Evolutionary conservation across 352 stramenopile species (phyloP), one percentile per base, ranked within the genome.

Genomic region (Thalassiosira pacifica): DNA sequence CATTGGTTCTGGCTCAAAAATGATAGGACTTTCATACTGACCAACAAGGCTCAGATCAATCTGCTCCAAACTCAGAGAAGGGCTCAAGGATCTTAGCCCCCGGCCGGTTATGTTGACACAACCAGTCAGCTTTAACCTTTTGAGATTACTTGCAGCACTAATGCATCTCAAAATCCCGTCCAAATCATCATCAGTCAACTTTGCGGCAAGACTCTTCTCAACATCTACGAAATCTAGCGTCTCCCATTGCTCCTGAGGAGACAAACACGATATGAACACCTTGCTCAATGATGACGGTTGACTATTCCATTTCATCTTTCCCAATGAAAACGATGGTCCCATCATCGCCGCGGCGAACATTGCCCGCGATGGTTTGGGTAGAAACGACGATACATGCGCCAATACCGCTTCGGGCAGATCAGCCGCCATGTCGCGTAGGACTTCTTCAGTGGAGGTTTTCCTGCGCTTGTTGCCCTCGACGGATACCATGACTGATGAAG

Each of bases 141-240:
- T 73, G 19, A 78, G 37, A 5, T 63, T 69, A 26, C 65, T 48
- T n/a, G 40, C 59, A 29, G 76, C 76, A 53, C 63, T 26, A n/a
- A 69, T 63, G 6, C 16, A 34, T 1, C 72, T n/a, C 19, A 84
- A 69, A 19, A 79, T 55, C 1, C 16, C 59, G 5, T 22, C 48
- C n/a, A 84, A 45, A 27, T 84, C 64, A 29, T 79, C 60, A 34
- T 84, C 76, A 5, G 66, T 73, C 42, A 84, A 45, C 34, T 79
- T 84, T 4, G 18, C 27, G 16, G 67, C 67, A 29, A 84, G 52
- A 34, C 64, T 32, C 37, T 55, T 40, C 5, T 68, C 19, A n/a
- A 84, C 42, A 22, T 69, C 26, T 3, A 52, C 27, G 32, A 83
- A 83, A 68, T 83, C 65, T 13, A 83, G n/a, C 18, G 31, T 32